Evolutionary conservation across 768 basidiomycete genomes (phyloP).

Genomic region (Auriscalpium microsporum): DNA sequence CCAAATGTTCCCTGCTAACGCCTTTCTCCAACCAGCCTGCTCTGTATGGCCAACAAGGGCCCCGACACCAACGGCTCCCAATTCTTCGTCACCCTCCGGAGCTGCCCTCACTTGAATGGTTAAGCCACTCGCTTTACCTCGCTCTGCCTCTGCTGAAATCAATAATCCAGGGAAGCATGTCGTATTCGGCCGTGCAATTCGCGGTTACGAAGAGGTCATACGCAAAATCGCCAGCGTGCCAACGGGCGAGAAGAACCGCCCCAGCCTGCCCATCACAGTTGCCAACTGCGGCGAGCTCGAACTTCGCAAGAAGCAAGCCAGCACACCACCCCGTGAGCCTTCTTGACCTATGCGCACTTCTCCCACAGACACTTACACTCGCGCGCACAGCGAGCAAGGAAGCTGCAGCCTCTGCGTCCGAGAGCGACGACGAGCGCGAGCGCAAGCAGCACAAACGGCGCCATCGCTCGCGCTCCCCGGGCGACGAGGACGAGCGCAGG

Average conservation of each 20-base stretch:
- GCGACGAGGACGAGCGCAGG: constrained; percentile 4
- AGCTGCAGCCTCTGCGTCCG: constrained; percentile 7
- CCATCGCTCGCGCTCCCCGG: constrained; percentile 9
- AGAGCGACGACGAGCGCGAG: background rate
- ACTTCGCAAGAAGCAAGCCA: constrained; percentile 38
- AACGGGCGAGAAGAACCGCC: constrained; percentile 70
- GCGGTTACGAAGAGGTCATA: constrained; percentile 53
- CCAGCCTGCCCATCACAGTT: constrained; percentile 57
- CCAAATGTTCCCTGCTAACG: background rate
- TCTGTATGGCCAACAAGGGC: constrained; percentile 89
- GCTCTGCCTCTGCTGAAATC: constrained; percentile 17
- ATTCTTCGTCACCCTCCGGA: constrained; percentile 77
- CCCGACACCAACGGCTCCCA: constrained; percentile 82
- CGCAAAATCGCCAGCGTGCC: constrained; percentile 52
- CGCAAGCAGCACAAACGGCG: constrained; percentile 13
- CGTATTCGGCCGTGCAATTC: constrained; percentile 42
- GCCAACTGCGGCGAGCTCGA: constrained; percentile 81
- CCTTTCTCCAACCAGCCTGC: constrained; percentile 33
- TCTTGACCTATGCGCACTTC: background rate
- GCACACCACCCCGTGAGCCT: constrained; percentile 13
- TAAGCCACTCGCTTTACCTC: constrained; percentile 29
- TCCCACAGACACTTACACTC: background rate
- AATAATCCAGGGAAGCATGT: constrained; percentile 49
- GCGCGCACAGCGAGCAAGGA: constrained; percentile 3
- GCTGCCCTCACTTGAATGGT: constrained; percentile 70